phyloP scores from a whole-genome alignment of 2,329 filamentous ascomycete genomes.

The Dothiorella sarmentorum region DNA sequence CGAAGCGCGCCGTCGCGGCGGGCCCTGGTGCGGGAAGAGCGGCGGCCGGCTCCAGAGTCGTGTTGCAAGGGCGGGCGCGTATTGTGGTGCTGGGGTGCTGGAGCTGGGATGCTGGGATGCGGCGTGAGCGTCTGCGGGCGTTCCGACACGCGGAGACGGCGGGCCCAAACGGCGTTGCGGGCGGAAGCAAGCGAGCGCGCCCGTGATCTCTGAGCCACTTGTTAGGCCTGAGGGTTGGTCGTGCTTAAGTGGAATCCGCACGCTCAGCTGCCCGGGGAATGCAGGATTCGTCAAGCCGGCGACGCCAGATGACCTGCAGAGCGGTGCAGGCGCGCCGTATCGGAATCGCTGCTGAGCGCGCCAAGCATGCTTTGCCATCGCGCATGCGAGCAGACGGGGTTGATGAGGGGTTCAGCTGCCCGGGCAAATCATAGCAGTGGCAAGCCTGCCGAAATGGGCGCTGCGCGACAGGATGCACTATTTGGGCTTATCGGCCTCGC shows the following conservation, averaged over 20 bases:
- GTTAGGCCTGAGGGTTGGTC: constrained; percentile 6
- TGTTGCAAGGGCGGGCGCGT: constrained; percentile 11
- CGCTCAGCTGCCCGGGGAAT: constrained; percentile 15
- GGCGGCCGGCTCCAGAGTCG: constrained; percentile 8
- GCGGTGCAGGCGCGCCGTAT: constrained; percentile 14
- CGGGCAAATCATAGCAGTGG: background rate
- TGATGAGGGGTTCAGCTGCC: constrained; percentile 9
- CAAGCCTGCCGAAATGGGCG: background rate
- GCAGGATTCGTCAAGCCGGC: constrained; percentile 15
- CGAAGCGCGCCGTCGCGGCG: constrained; percentile 6
- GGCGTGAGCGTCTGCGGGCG: constrained; percentile 14
- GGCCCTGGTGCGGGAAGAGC: constrained; percentile 6
- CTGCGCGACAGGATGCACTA: constrained; percentile 1
- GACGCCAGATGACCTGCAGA: constrained; percentile 16
- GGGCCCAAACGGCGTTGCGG: constrained; percentile 15
- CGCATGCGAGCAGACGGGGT: background rate
- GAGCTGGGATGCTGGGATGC: background rate
- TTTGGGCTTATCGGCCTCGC: constrained; percentile 1
- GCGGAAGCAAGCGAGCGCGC: constrained; percentile 13
- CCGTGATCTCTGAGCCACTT: constrained; percentile 1
- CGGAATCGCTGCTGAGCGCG: constrained; percentile 11
- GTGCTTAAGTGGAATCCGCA: constrained; percentile 16
- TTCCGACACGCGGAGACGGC: constrained; percentile 13
- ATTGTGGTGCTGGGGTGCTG: constrained; percentile 2
- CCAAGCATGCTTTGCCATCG: background rate